Conservation (phyloP, 257 asterid genomes). For the Nicotiana attenuata region DNA sequence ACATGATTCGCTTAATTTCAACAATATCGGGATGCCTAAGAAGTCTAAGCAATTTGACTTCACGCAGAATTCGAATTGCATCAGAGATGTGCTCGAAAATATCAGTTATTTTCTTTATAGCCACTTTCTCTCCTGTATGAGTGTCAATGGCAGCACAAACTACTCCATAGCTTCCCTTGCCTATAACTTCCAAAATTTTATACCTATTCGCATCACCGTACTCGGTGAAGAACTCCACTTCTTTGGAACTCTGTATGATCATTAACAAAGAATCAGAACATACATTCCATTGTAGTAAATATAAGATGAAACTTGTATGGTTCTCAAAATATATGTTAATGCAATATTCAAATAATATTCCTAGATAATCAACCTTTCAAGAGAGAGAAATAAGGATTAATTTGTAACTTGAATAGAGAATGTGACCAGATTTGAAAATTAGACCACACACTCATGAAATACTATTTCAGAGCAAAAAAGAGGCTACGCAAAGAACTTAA, state of each 20-base stretch:
- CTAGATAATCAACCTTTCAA: background rate
- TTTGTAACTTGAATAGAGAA: background rate
- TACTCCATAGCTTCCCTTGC: constrained; percentile 96
- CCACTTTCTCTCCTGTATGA: constrained; percentile 86
- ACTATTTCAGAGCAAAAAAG: background rate
- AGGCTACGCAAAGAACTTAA: background rate
- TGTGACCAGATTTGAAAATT: background rate
- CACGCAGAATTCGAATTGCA: constrained; percentile 81
- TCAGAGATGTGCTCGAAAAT: constrained; percentile 86
- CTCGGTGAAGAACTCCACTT: constrained; percentile 66
- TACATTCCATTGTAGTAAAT: background rate
- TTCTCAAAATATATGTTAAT: background rate
- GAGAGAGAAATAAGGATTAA: background rate
- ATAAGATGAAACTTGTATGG: background rate
- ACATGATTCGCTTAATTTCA: constrained; percentile 80
- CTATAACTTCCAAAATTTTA: constrained; percentile 77
- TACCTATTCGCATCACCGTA: constrained; percentile 85
- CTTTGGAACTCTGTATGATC: constrained; percentile 50
- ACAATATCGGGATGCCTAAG: constrained; percentile 91
- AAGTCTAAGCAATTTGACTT: constrained; percentile 81
- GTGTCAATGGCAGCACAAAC: constrained; percentile 91
- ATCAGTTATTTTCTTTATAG: constrained; percentile 81
- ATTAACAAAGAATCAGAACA: constrained; percentile 9
- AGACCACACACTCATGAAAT: background rate
- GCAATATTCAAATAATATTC: background rate